A percentile compares a stretch with the other conserved stretches of the same genome.
These are phyloP conservation scores for Schizonepeta tenuifolia DNA, from an alignment of 257 asterid genomes.

Conservation along the genomic window DNA sequence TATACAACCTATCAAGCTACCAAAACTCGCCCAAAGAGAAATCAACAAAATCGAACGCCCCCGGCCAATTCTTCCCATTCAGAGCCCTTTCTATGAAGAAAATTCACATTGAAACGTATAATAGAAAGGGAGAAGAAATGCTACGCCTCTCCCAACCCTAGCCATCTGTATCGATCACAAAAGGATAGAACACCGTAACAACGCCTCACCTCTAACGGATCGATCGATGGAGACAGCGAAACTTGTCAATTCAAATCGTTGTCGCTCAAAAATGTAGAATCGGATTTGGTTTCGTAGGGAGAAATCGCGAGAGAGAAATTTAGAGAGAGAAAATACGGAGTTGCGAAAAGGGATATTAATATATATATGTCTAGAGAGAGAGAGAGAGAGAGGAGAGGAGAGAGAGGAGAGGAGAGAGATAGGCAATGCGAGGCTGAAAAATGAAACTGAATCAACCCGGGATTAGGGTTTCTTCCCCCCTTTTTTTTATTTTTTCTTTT, in stretches of 20 bases:
- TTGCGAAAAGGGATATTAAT: conserved; percentile 25
- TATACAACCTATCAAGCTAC: neutral
- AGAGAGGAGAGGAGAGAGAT: conserved; percentile 35
- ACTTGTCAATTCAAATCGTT: conserved; percentile 36
- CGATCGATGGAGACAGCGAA: conserved; percentile 35
- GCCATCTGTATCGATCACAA: conserved; percentile 35
- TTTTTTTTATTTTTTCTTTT: neutral
- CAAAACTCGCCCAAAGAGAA: neutral
- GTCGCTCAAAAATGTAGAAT: conserved; percentile 27
- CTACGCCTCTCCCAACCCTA: conserved; percentile 38
- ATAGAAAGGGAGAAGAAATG: conserved; percentile 12
- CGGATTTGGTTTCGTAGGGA: conserved; percentile 35
- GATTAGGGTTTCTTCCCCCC: conserved; percentile 47
- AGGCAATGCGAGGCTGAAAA: conserved; percentile 52
- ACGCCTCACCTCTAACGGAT: conserved; percentile 48
- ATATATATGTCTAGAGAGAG: conserved; percentile 17
- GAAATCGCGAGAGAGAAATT: conserved; percentile 28
- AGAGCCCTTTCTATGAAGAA: conserved; percentile 18
- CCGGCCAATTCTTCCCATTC: conserved; percentile 22
- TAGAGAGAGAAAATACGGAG: conserved; percentile 29
- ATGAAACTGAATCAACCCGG: conserved; percentile 47
- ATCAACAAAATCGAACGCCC: conserved; percentile 2
- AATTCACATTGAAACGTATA: neutral
- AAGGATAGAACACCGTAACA: conserved; percentile 29
- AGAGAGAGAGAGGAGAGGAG: conserved; percentile 22